Evolutionary conservation across 192 early-diverging fungal species (phyloP).

Genomic region (Entophlyctis luteolus): DNA sequence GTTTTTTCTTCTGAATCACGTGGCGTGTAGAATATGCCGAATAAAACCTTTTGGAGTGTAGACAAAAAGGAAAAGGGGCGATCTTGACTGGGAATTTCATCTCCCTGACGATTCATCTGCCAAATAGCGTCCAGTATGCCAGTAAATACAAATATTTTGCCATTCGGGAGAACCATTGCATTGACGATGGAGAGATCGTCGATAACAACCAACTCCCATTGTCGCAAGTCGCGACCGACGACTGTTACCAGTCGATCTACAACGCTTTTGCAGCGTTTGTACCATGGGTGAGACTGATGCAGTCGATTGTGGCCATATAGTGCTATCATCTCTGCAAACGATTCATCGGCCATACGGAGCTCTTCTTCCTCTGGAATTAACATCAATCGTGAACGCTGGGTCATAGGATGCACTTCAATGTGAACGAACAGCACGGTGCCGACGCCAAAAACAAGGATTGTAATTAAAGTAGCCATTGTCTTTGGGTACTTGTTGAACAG

Average conservation of each 20-base stretch:
- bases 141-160: slow-evolving; percentile 46
- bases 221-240: slow-evolving; percentile 25
- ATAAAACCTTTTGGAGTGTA: neutral
- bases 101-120: neutral
- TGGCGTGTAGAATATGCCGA: neutral
- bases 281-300: neutral
- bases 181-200: slow-evolving; percentile 36
- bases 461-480: neutral
- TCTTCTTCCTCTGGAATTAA: slow-evolving; percentile 32
- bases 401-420: slow-evolving; percentile 19
- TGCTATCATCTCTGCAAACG: slow-evolving; percentile 8
- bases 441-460: neutral
- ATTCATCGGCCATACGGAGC: slow-evolving; percentile 23
- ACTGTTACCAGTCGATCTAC: neutral
- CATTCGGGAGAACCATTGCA: slow-evolving; percentile 39
- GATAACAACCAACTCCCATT: slow-evolving; percentile 40
- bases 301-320: slow-evolving; percentile 17
- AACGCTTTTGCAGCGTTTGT: neutral
- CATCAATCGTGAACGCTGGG: slow-evolving; percentile 39
- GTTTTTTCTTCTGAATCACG: slow-evolving; percentile 16
- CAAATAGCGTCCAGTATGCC: slow-evolving; percentile 26
- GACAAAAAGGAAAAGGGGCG: neutral
- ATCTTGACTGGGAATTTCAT: no score
- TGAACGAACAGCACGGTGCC: neutral
- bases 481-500: neutral